phyloP scores from a whole-genome alignment of 208 protist genomes.

The Porcisia deanei region DNA sequence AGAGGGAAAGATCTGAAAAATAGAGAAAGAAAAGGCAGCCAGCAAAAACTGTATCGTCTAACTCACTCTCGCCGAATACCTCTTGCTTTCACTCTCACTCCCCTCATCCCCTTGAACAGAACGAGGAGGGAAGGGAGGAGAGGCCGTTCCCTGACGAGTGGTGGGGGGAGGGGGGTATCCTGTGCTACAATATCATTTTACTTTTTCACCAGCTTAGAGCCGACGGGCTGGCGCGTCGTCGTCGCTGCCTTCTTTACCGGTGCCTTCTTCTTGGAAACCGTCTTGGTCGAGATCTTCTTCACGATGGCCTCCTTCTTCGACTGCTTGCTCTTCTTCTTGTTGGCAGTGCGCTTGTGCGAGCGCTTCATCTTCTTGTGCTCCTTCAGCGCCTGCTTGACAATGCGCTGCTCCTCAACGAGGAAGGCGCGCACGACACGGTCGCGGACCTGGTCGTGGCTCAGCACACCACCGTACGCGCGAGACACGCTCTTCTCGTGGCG shows the following conservation, averaged over 20 bases:
- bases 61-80: neutral
- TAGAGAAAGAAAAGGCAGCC: neutral
- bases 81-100: neutral
- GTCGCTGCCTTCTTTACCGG: slow-evolving; percentile 38
- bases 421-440: slow-evolving; percentile 98
- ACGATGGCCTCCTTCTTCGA: slow-evolving; percentile 47
- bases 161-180: too few species aligned
- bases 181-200: slow-evolving; percentile 14
- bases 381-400: slow-evolving; percentile 94
- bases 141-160: too few species aligned
- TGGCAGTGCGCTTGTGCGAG: slow-evolving; percentile 63
- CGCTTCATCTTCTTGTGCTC: slow-evolving; percentile 72
- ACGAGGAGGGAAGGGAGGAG: too few species aligned
- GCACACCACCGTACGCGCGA: slow-evolving; percentile 97
- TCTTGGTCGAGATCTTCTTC: slow-evolving; percentile 50
- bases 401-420: slow-evolving; percentile 99
- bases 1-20: neutral
- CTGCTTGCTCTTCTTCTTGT: slow-evolving; percentile 72
- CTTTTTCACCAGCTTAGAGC: slow-evolving; percentile 77
- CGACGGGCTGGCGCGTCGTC: slow-evolving; percentile 49
- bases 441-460: slow-evolving; percentile 95
- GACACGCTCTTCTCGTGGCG: slow-evolving; percentile 95
- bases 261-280: slow-evolving; percentile 54
- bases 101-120: neutral
- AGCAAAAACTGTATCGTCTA: neutral